Evolutionary conservation across 2,329 filamentous ascomycete genomes (phyloP), one percentile per base, ranked within the genome.

Genomic region (Cladosporium austrohemisphaericum): DNA sequence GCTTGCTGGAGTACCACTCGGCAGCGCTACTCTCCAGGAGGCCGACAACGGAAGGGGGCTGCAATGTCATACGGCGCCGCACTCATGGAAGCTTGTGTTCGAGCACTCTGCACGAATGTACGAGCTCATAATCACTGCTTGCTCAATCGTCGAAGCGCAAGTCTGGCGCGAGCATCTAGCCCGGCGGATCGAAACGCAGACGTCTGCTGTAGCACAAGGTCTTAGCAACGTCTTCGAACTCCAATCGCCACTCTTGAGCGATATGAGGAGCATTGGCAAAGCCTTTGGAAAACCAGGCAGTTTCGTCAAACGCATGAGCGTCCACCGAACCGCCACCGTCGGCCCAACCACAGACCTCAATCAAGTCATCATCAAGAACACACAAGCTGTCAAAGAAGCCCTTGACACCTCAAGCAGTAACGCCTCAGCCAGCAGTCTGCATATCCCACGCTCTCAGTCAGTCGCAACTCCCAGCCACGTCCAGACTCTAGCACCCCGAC

Each of bases 71-170:
- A 88, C 86, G 3, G 87, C 88, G 1, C 83, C 87, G 0, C 88
- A 88, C 65, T 93, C 90, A 1, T 97, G 91, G 92, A 98, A 97
- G 65, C 62, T 96, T 9, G 76, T 88, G 2, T 96, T 97, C 61
- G 84, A 93, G 64, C 80, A 81, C 56, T 77, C 85, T 50, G 80
- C 86, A 56, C 82, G 86, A 52, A 74, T 92, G 46, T 92, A 88
- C 64, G 92, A 97, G 67, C 70, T 95, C 13, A 82, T 96, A 32
- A 76, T 95, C 70, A 94, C 86, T 56, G 92, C 90, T 28, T 95
- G 90, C 60, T 92, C 86, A 1, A 75, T 81, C 1, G 81, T 78
- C 32, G 92, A 98, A 65, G 88, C 93, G 60, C 72, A 79, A 37
- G 81, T 85, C 59, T 98, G 93, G 92, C 83, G 84, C 54, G 75